Percentiles rank a stretch among this genome's conserved stretches.
Conservation (phyloP, 176 grass and related monocot genomes). For the Luzula sylvatica region DNA sequence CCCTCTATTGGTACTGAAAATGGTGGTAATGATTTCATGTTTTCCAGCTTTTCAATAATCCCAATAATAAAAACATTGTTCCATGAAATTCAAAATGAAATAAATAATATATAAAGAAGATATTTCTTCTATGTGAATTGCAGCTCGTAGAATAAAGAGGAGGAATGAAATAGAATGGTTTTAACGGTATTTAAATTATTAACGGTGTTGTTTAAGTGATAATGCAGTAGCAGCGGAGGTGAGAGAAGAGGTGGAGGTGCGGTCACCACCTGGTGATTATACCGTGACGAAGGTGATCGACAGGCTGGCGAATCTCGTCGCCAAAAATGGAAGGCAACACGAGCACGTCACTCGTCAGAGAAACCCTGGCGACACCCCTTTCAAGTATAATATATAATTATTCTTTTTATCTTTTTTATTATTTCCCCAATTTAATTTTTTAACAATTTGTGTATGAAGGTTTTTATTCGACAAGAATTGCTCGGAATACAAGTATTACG, state of each 20-base stretch:
- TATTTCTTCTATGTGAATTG: too few species aligned
- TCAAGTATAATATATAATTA: slow-evolving; percentile 47
- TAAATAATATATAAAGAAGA: too few species aligned
- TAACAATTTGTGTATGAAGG: slow-evolving; percentile 34
- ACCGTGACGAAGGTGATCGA: slow-evolving; percentile 88
- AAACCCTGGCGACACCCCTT: slow-evolving; percentile 93
- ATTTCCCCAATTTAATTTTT: not conserved
- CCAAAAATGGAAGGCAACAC: slow-evolving; percentile 89
- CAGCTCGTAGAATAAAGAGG: too few species aligned
- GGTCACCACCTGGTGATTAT: slow-evolving; percentile 70
- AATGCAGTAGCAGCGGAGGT: slow-evolving; percentile 52
- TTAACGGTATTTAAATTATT: slow-evolving; percentile 11
- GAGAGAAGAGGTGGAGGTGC: slow-evolving; percentile 11
- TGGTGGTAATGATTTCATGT: slow-evolving; percentile 82
- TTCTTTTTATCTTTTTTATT: too few species aligned
- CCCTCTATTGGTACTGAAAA: slow-evolving; percentile 16
- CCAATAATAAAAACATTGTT: too few species aligned
- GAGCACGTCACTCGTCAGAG: slow-evolving; percentile 85
- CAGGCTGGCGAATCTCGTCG: slow-evolving; percentile 86
- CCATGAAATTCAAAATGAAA: too few species aligned
- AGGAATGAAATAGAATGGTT: too few species aligned
- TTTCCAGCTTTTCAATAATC: slow-evolving; percentile 5
- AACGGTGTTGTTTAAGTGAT: slow-evolving; percentile 83
- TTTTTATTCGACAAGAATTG: slow-evolving; percentile 93
- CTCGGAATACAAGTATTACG: slow-evolving; percentile 87